Conservation (phyloP, 2,329 filamentous ascomycete genomes). For the Talaromyces sp. region DNA sequence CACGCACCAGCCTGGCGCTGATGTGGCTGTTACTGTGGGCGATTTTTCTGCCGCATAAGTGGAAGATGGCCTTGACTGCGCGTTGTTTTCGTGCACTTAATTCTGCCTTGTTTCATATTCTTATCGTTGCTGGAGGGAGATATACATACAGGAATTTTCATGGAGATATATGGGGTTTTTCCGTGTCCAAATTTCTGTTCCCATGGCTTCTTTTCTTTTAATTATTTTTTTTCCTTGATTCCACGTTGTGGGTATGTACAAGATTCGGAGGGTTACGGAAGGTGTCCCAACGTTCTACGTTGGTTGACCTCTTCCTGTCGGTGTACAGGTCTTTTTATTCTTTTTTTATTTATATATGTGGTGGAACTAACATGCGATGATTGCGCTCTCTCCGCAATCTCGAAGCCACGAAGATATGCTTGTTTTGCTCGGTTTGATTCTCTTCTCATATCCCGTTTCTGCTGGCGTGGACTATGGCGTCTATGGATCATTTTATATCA, state of each 20-base stretch:
- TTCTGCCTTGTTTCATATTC: conserved; percentile 17
- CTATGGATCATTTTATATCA: conserved; percentile 6
- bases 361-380: conserved; percentile 8
- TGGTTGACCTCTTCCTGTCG: conserved; percentile 4
- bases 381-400: conserved; percentile 4
- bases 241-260: conserved; percentile 18
- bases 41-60: conserved; percentile 12
- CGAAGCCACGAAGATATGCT: conserved; percentile 16
- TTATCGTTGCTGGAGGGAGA: conserved; percentile 23
- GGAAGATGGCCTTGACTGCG: conserved; percentile 17
- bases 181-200: conserved; percentile 18
- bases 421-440: conserved; percentile 13
- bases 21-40: conserved; percentile 21
- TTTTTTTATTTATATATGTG: conserved; percentile 7
- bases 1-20: conserved; percentile 16
- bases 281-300: conserved; percentile 7
- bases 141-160: conserved; percentile 33
- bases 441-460: conserved; percentile 12
- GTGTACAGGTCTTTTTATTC: conserved; percentile 3
- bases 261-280: conserved; percentile 30
- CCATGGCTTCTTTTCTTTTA: conserved; percentile 6
- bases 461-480: conserved; percentile 15
- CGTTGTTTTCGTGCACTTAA: conserved; percentile 22
- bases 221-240: conserved; percentile 15
- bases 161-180: conserved; percentile 26